Evolutionary conservation across 495 filamentous ascomycete genomes (phyloP).

Genomic region (Cudoniella acicularis): DNA sequence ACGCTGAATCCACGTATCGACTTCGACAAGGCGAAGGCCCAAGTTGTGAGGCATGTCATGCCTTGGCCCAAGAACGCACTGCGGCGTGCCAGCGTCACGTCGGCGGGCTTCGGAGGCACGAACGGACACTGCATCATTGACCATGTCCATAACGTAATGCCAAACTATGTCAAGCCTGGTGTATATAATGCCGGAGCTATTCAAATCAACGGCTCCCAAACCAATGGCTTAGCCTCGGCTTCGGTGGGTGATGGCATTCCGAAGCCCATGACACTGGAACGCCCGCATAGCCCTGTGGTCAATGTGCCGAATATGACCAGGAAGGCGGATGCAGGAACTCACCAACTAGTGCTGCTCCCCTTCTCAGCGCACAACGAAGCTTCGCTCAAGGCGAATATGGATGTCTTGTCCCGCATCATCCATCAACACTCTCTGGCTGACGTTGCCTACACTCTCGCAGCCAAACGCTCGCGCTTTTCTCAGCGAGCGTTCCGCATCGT

Average conservation of each 20-base stretch:
- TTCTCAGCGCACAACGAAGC: background rate
- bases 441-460: slow-evolving; percentile 32
- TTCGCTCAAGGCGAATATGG: background rate
- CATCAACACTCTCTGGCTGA: too few relatives aligned
- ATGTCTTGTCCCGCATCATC: background rate
- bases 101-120: background rate
- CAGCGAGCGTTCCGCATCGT: slow-evolving; percentile 9
- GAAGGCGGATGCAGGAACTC: too few relatives aligned
- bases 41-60: background rate
- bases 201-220: background rate
- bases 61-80: slow-evolving; percentile 28
- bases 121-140: slow-evolving; percentile 49
- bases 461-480: slow-evolving; percentile 35
- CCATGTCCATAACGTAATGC: slow-evolving; percentile 13
- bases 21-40: background rate
- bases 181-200: background rate
- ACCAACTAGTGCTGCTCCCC: too few relatives aligned
- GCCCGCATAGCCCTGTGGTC: too few relatives aligned
- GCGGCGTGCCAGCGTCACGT: slow-evolving; percentile 12
- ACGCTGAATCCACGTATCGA: slow-evolving; percentile 38
- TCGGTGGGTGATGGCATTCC: too few relatives aligned
- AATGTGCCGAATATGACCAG: too few relatives aligned
- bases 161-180: background rate
- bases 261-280: too few relatives aligned
- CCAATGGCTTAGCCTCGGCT: too few relatives aligned